Evolutionary conservation across 352 stramenopile genomes (phyloP).

Genomic region (Halophytophthora polymorphica): DNA sequence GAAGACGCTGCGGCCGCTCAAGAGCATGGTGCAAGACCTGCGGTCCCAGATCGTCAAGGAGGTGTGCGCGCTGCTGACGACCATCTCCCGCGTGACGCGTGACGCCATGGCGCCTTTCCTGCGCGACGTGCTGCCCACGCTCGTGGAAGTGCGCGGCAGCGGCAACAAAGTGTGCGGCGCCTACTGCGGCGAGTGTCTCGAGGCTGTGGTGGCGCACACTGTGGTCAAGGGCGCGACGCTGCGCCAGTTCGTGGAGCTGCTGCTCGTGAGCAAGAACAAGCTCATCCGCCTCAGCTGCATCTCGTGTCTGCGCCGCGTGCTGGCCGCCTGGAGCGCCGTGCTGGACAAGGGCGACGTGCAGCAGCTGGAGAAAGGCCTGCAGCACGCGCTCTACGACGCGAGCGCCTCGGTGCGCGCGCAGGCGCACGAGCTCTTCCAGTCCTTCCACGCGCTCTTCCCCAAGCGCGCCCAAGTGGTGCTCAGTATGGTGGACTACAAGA

Average conservation of each 20-base stretch:
- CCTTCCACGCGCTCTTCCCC: slow-evolving; percentile 76
- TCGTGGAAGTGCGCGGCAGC: slow-evolving; percentile 76
- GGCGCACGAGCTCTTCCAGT: slow-evolving; percentile 63
- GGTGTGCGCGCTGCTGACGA: slow-evolving; percentile 58
- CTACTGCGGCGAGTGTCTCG: slow-evolving; percentile 79
- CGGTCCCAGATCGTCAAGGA: slow-evolving; percentile 87
- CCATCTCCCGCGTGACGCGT: slow-evolving; percentile 58
- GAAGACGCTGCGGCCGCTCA: slow-evolving; percentile 72
- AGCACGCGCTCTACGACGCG: slow-evolving; percentile 70
- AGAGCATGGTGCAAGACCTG: slow-evolving; percentile 70
- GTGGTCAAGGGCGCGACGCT: slow-evolving; percentile 75
- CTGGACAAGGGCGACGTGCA: slow-evolving; percentile 81
- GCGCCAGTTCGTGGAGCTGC: slow-evolving; percentile 67
- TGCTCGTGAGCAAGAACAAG: slow-evolving; percentile 82
- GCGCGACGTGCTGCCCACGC: slow-evolving; percentile 63
- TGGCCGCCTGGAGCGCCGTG: slow-evolving; percentile 64
- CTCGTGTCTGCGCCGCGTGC: slow-evolving; percentile 44
- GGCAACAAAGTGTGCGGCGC: slow-evolving; percentile 82
- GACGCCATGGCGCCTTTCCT: slow-evolving; percentile 80
- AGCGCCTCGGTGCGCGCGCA: slow-evolving; percentile 68
- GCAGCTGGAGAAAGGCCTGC: slow-evolving; percentile 74
- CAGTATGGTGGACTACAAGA: slow-evolving; percentile 75
- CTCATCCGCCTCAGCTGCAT: slow-evolving; percentile 77
- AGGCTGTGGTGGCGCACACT: slow-evolving; percentile 58
- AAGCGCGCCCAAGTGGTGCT: slow-evolving; percentile 70